phyloP scores from a whole-genome alignment of 2,329 filamentous ascomycete genomes.

The Fusarium incarnatum region DNA sequence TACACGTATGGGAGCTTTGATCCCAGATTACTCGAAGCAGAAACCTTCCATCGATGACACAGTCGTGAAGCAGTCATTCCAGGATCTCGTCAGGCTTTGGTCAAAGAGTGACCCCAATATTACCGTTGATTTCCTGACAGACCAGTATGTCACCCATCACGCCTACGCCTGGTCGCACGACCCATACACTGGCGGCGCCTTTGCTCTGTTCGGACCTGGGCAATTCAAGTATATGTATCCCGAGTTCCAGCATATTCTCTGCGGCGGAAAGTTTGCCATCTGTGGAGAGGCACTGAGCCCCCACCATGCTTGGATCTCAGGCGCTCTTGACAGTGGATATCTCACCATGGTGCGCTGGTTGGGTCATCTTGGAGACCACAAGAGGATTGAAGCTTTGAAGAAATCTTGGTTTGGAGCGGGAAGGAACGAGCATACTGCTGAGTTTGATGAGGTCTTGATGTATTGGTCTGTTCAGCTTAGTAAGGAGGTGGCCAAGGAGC shows the following conservation, averaged over 20 bases:
- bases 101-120: not conserved
- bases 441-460: slow-evolving; percentile 11
- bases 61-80: slow-evolving; percentile 15
- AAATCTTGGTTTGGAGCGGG: slow-evolving; percentile 17
- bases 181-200: slow-evolving; percentile 51
- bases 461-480: slow-evolving; percentile 9
- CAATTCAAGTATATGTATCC: slow-evolving; percentile 55
- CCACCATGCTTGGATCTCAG: slow-evolving; percentile 56
- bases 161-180: slow-evolving; percentile 55
- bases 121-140: slow-evolving; percentile 4
- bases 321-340: slow-evolving; percentile 52
- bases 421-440: not conserved
- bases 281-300: slow-evolving; percentile 53
- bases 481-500: not conserved
- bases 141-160: slow-evolving; percentile 44
- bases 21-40: slow-evolving; percentile 14
- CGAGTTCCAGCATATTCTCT: slow-evolving; percentile 43
- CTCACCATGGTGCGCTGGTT: slow-evolving; percentile 15
- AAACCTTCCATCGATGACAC: slow-evolving; percentile 5
- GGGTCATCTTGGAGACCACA: rapidly evolving
- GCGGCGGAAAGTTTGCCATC: slow-evolving; percentile 49
- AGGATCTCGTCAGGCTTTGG: slow-evolving; percentile 28
- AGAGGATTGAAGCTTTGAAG: not conserved
- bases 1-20: slow-evolving; percentile 26
- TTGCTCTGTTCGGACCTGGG: slow-evolving; percentile 55